phyloP scores from a whole-genome alignment of 1,284 basidiomycete species.

The Cronartium quercuum region DNA sequence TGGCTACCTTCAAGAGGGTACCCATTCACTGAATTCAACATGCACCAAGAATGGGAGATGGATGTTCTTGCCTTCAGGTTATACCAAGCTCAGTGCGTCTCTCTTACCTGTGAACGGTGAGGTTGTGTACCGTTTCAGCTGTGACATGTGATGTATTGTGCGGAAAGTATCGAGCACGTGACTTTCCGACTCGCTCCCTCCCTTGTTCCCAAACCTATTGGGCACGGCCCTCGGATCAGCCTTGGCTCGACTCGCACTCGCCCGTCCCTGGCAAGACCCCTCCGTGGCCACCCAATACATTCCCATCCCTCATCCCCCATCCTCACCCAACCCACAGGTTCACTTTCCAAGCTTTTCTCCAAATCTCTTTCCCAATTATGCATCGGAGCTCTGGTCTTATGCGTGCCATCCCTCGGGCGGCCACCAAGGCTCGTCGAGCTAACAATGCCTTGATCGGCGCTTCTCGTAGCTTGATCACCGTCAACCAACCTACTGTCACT shows the following conservation, averaged over 20 bases:
- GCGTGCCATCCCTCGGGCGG: conserved; percentile 33
- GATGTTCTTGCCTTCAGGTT: too few species aligned
- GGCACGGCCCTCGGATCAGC: not conserved
- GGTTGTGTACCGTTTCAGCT: too few species aligned
- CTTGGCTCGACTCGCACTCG: not conserved
- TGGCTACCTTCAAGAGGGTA: too few species aligned
- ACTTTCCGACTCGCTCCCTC: not conserved
- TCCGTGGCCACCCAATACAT: not conserved
- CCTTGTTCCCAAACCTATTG: not conserved
- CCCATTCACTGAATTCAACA: too few species aligned
- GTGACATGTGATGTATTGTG: too few species aligned
- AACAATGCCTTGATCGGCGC: conserved; percentile 32
- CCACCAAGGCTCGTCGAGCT: conserved; percentile 36
- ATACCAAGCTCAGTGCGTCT: too few species aligned
- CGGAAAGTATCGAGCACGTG: not conserved
- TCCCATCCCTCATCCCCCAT: not conserved
- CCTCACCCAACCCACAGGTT: not conserved
- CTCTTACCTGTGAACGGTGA: too few species aligned
- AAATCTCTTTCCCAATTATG: conserved; percentile 6
- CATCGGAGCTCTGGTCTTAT: conserved; percentile 34
- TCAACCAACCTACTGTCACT: conserved; percentile 17
- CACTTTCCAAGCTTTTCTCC: not conserved
- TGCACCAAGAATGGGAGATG: too few species aligned
- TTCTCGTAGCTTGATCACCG: conserved; percentile 25
- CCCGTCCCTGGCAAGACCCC: not conserved